Evolutionary conservation across 2,329 filamentous ascomycete species (phyloP), one percentile per base, ranked within the genome.

Genomic region (Apiospora sp.): DNA sequence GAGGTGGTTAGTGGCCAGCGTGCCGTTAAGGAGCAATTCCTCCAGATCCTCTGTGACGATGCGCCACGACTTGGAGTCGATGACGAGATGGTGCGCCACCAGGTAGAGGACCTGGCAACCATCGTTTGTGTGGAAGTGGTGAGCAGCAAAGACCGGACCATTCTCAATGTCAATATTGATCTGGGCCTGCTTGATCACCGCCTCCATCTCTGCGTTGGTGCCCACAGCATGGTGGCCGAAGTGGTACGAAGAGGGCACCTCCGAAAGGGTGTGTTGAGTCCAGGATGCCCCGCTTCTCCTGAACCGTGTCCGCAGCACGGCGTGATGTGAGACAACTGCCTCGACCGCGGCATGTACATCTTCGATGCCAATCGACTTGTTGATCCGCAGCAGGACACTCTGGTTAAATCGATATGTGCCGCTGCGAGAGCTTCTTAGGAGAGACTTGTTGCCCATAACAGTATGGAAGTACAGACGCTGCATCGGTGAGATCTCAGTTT

Each of bases 401-500:
- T 87, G 86, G 73, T 87, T 88, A 75, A 87, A 88, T 3, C 86
- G 83, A 73, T 85, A 86, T 30, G 80, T 83, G 0, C 82, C 82
- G 2, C 82, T 81, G 4, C 75, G 72, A 0, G 76, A 72, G 49
- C 78, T 76, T 37, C 82, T 77, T 19, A 78, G 75, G 37, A 79
- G 78, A 14, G 76, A 72, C 68, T 82, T 79, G 1, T 80, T 81
- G 5, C 84, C 84, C 78, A 87, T 84, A 1, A 81, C 78, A 0
- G 86, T 87, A 74, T 86, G 82, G 70, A 89, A 88, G 76, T 87
- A 87, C 4, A 89, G 80, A 71, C 86, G 84, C 78, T 89, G 87
- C 84, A 89, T 89, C 3, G 87, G 84, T 0, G 87, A 86, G 13
- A 89, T 81, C 13, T 84, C 84, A 74, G 87, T 89, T 44, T 73